Evolutionary conservation across 345 rosid genomes (phyloP), one percentile per base, ranked within the genome.

Genomic region (Euphorbia lathyris): DNA sequence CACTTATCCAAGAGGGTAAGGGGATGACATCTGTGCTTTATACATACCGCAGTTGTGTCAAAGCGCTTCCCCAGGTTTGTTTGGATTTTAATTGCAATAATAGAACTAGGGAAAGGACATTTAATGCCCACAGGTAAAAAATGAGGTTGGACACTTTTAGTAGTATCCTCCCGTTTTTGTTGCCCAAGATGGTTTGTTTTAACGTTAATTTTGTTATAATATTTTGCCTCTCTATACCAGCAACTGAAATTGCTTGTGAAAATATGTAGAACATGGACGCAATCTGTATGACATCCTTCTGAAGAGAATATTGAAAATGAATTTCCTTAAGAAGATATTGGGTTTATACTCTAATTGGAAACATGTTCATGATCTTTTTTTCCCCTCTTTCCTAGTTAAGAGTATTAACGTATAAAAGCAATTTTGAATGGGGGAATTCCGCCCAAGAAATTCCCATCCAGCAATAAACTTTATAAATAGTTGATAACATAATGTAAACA

Each of bases 11-110:
- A 74, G 99, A 95, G 80, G 99, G 99, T 57, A 90, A 86, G 80
- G 99, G 93, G 85, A 95, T 92, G 99, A 81, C 94, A 7, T 95
- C 99, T 1, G 90, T 95, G 75, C 97, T 95, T 71, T 95, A 92
- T 75, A 90, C 99, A 1, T 95, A 95, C 73, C 92, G 99, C 73
- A 92, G 97, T 69, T 95, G 99, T 64, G 98, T 95, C 69, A 95
- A 95, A 92, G 99, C 99, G 9, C 87, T 95, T 65, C 98, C 99
- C 81, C 99, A 95, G 99, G 99, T 89, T 38, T 68, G 26, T 40
- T 71, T 67, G 64, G 30, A 58, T 36, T 23, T 25, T 38, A 30
- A 23, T 66, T 59, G 25, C 38, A 59, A 40, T 74, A 42, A 55
- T 11, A 36, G 0, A 9, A 14, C 27, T 29, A 34, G 57, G 30